These are phyloP conservation scores for Hyphopichia fennica DNA, from an alignment of 1,139 yeast species.

Conservation along the genomic window DNA sequence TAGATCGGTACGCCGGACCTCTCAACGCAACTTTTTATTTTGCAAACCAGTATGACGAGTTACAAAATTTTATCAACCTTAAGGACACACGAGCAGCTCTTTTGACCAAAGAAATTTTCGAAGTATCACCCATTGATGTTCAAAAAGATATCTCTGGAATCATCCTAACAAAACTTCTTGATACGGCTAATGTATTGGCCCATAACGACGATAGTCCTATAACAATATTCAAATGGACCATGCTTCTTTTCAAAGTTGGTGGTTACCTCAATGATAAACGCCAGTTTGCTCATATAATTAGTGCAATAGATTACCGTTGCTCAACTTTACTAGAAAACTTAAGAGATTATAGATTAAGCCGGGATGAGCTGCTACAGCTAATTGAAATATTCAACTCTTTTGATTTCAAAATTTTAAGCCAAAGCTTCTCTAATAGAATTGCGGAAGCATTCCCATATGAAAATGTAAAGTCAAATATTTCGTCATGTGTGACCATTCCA, in stretches of 20 bases:
- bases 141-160: not conserved
- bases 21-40: not conserved
- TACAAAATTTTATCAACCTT: constrained; percentile 3
- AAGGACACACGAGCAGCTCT: not conserved
- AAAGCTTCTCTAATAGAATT: not conserved
- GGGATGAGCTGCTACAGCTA: constrained; percentile 1
- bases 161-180: constrained; percentile 5
- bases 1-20: not conserved
- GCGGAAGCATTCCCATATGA: not conserved
- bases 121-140: not conserved
- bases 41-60: not conserved
- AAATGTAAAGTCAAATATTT: not conserved
- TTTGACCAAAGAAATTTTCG: not conserved
- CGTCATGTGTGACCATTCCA: too few relatives aligned
- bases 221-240: constrained; percentile 11
- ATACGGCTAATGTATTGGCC: constrained; percentile 1
- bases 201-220: constrained; percentile 2
- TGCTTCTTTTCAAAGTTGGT: constrained; percentile 8
- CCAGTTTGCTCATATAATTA: constrained; percentile 7
- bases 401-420: not conserved
- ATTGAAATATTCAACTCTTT: not conserved
- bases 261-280: constrained; percentile 4
- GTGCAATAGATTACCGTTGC: constrained; percentile 11
- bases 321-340: constrained; percentile 7
- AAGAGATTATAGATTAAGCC: constrained; percentile 2